These are phyloP conservation scores for Cardamine occulta DNA, from an alignment of 345 rosid species.

Conservation along the genomic window DNA sequence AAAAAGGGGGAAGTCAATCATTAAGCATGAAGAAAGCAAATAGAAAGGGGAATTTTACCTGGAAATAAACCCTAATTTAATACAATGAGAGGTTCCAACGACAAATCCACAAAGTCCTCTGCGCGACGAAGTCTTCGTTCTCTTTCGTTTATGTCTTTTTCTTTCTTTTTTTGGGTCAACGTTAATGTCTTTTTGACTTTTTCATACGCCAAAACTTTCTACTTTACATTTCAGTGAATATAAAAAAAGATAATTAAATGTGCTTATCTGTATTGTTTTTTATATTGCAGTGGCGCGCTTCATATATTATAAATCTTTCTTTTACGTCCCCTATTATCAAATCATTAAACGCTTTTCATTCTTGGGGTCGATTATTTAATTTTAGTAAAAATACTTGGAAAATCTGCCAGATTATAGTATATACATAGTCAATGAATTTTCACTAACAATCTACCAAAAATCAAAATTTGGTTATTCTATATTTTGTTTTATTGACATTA, in stretches of 20 bases:
- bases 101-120: slow-evolving; percentile 10
- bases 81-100: background rate
- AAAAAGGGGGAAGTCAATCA: background rate
- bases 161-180: background rate
- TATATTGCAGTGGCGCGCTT: slow-evolving; percentile 6
- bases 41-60: background rate
- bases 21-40: background rate
- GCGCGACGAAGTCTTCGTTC: slow-evolving; percentile 3
- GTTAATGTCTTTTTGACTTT: slow-evolving; percentile 17
- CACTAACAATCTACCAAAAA: background rate
- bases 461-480: background rate
- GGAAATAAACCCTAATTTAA: slow-evolving; percentile 15
- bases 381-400: background rate
- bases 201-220: background rate
- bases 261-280: background rate
- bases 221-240: background rate
- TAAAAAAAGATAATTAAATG: background rate
- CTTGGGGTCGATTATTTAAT: background rate
- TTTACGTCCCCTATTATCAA: background rate
- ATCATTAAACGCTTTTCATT: background rate
- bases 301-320: background rate
- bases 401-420: too few relatives aligned
- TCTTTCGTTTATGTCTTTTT: slow-evolving; percentile 2
- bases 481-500: too few relatives aligned
- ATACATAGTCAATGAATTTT: background rate